A percentile compares a stretch with the other conserved stretches of the same genome.
These are phyloP conservation scores for Pyricularia sp. DNA, from an alignment of 2,329 filamentous ascomycete species.

Conservation along the genomic window DNA sequence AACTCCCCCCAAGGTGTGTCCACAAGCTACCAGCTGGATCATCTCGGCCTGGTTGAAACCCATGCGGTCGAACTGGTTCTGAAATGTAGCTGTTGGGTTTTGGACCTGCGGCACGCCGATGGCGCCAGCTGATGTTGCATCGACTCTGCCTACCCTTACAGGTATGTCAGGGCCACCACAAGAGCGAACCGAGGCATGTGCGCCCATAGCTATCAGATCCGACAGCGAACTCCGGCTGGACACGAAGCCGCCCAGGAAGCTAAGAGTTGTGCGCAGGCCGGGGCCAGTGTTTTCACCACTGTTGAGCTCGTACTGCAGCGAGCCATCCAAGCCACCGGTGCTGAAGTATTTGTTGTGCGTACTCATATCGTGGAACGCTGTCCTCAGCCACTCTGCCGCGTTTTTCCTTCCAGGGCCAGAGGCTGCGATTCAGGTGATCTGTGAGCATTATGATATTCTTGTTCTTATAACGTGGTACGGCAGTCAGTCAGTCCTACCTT, in stretches of 20 bases:
- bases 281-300: constrained; percentile 47
- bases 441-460: not conserved
- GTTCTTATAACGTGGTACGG: not conserved
- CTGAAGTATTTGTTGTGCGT: constrained; percentile 38
- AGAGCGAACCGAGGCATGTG: constrained; percentile 47
- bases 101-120: constrained; percentile 48
- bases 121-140: constrained; percentile 37
- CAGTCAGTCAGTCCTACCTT: constrained; percentile 16
- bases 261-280: constrained; percentile 42
- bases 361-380: constrained; percentile 54
- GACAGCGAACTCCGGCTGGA: constrained; percentile 41
- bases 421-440: constrained; percentile 10
- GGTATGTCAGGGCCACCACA: constrained; percentile 49
- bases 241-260: constrained; percentile 43
- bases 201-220: constrained; percentile 48
- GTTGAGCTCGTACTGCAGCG: constrained; percentile 48
- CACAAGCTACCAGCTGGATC: constrained; percentile 52
- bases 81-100: constrained; percentile 41
- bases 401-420: constrained; percentile 45
- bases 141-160: constrained; percentile 41
- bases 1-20: constrained; percentile 52
- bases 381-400: constrained; percentile 52
- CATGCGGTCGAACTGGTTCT: constrained; percentile 46
- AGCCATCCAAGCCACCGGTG: constrained; percentile 48
- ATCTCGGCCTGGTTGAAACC: constrained; percentile 47